Conservation (phyloP, 352 stramenopile genomes). For the Phytophthora crassamura region DNA sequence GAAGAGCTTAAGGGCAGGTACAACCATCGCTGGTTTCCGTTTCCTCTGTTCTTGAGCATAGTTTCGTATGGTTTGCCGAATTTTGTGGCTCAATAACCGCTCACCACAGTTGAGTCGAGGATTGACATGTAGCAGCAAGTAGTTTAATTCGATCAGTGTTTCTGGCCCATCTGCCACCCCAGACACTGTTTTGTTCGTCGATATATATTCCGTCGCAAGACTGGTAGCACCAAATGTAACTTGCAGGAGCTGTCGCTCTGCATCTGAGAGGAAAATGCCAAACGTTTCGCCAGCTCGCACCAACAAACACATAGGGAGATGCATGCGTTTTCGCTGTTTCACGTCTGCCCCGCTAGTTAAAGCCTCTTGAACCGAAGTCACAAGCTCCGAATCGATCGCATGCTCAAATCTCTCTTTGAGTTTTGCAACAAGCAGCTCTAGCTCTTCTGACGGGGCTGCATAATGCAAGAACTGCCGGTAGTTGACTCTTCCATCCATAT, state of each 20-base stretch:
- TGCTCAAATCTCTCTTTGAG: slow-evolving; percentile 71
- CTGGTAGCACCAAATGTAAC: slow-evolving; percentile 22
- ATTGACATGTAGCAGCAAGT: slow-evolving; percentile 65
- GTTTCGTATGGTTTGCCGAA: slow-evolving; percentile 55
- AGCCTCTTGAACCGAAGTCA: slow-evolving; percentile 48
- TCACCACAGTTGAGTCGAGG: slow-evolving; percentile 55
- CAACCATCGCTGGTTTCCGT: slow-evolving; percentile 19
- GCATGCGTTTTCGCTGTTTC: slow-evolving; percentile 26
- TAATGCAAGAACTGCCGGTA: slow-evolving; percentile 79
- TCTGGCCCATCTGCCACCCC: background rate
- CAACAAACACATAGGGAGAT: slow-evolving; percentile 18
- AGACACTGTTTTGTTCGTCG: background rate
- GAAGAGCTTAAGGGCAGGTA: slow-evolving; percentile 51
- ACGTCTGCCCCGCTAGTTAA: slow-evolving; percentile 21
- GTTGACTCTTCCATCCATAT: slow-evolving; percentile 72
- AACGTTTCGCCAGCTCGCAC: slow-evolving; percentile 34
- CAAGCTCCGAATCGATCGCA: slow-evolving; percentile 57
- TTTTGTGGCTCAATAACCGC: slow-evolving; percentile 69
- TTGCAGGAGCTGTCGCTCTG: slow-evolving; percentile 34
- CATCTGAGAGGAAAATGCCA: slow-evolving; percentile 46
- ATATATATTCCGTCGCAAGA: slow-evolving; percentile 1
- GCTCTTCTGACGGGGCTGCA: slow-evolving; percentile 51
- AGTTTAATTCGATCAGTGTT: slow-evolving; percentile 46
- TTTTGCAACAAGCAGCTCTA: slow-evolving; percentile 64
- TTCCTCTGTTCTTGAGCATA: slow-evolving; percentile 43